Evolutionary conservation across 1,139 yeast species (phyloP).

Genomic region (Spathaspora sp.): DNA sequence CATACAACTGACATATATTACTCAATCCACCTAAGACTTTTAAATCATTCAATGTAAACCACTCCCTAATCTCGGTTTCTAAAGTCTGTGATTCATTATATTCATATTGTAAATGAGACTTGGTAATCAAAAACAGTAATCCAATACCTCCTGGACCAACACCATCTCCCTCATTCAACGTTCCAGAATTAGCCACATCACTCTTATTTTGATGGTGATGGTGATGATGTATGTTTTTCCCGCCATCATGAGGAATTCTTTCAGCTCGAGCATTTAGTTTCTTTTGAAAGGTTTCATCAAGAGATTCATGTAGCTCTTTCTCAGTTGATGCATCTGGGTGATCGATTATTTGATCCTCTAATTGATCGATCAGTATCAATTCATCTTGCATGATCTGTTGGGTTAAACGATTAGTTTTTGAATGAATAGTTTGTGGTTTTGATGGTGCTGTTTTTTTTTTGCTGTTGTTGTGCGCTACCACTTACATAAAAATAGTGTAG

Average conservation of each 20-base stretch:
- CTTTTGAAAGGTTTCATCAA: conserved; percentile 47
- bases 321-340: conserved; percentile 44
- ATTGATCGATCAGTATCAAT: conserved; percentile 40
- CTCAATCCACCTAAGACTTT: conserved; percentile 25
- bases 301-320: conserved; percentile 30
- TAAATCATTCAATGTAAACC: conserved; percentile 62
- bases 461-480: too few species aligned
- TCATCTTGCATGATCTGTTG: conserved; percentile 31
- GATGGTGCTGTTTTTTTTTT: background rate
- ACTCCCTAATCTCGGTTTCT: conserved; percentile 53
- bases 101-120: conserved; percentile 45
- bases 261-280: conserved; percentile 47
- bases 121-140: conserved; percentile 32
- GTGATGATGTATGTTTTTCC: background rate
- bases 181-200: background rate
- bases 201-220: conserved; percentile 3
- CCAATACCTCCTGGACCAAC: conserved; percentile 8
- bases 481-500: too few species aligned
- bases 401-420: background rate
- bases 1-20: conserved; percentile 15
- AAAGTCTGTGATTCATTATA: conserved; percentile 42
- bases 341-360: conserved; percentile 49
- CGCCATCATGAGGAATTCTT: conserved; percentile 22
- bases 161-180: conserved; percentile 4
- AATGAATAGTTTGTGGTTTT: background rate